phyloP scores from a whole-genome alignment of 202 grass and related monocot species.

The Setaria italica region DNA sequence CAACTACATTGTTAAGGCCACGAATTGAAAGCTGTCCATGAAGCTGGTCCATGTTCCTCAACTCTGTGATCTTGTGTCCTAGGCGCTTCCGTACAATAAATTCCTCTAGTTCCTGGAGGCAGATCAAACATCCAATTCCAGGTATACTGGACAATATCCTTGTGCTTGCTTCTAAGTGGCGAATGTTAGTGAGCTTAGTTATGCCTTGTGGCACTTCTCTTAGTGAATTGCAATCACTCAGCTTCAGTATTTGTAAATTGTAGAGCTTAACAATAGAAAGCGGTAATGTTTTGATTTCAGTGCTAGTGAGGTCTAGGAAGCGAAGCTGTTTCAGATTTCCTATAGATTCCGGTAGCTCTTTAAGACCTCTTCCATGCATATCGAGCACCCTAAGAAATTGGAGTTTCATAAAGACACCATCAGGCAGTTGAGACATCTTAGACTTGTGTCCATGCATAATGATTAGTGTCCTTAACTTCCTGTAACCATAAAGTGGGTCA shows the following conservation, averaged over 20 bases:
- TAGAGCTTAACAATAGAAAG: constrained; percentile 61
- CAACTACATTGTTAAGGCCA: constrained; percentile 64
- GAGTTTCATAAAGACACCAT: constrained; percentile 63
- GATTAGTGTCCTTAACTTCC: constrained; percentile 69
- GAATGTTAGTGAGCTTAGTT: constrained; percentile 63
- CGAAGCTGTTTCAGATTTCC: constrained; percentile 74
- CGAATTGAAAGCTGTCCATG: constrained; percentile 67
- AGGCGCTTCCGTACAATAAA: constrained; percentile 51
- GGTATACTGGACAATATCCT: constrained; percentile 55
- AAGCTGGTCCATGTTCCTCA: constrained; percentile 68
- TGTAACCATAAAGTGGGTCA: constrained; percentile 56
- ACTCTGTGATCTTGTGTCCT: constrained; percentile 62
- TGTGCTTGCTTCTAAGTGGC: constrained; percentile 63
- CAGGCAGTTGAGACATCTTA: constrained; percentile 54
- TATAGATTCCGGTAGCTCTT: constrained; percentile 71
- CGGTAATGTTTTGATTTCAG: constrained; percentile 61
- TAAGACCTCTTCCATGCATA: constrained; percentile 60
- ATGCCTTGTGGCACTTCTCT: constrained; percentile 62
- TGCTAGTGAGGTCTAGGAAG: constrained; percentile 66
- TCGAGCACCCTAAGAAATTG: constrained; percentile 67
- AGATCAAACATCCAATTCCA: constrained; percentile 66
- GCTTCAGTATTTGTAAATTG: constrained; percentile 67
- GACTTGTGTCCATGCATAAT: constrained; percentile 60
- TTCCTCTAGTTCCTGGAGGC: constrained; percentile 72
- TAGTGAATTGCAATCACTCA: constrained; percentile 61